A percentile compares a stretch with the other conserved stretches of the same genome.
Evolutionary conservation across 2,329 filamentous ascomycete genomes (phyloP).

Genomic region (Botrytis fabae): DNA sequence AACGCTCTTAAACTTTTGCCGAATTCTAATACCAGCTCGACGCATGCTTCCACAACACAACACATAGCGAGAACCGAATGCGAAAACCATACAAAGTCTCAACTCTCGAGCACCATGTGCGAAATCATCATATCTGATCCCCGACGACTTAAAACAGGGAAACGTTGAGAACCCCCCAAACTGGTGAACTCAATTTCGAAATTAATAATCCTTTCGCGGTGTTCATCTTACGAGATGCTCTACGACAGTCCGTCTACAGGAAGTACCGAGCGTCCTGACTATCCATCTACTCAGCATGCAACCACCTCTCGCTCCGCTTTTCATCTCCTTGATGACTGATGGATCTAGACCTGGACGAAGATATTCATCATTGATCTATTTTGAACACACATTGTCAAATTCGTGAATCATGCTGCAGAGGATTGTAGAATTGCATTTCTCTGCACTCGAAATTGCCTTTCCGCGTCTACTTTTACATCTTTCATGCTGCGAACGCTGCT

Average conservation of each 20-base stretch:
- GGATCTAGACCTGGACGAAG: constrained; percentile 4
- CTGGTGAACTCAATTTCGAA: background rate
- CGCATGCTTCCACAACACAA: background rate
- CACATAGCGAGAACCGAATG: background rate
- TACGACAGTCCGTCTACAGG: background rate
- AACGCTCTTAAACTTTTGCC: background rate
- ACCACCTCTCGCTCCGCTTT: background rate
- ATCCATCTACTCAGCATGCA: background rate
- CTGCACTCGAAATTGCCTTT: background rate
- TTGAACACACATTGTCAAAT: background rate
- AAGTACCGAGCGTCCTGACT: background rate
- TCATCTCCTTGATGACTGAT: constrained; percentile 3
- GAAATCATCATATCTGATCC: background rate
- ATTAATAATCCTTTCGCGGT: background rate
- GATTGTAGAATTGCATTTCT: background rate
- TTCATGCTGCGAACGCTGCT: background rate
- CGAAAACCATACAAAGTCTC: background rate
- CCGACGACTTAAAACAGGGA: background rate
- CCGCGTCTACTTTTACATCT: background rate
- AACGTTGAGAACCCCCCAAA: background rate
- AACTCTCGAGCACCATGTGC: background rate
- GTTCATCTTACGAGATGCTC: background rate
- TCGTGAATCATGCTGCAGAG: background rate
- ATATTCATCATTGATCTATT: background rate
- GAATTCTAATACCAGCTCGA: background rate